Percentiles rank a stretch among this genome's conserved stretches.
Evolutionary conservation across 1,284 basidiomycete species (phyloP).

Genomic region (Marasmius oreades): DNA sequence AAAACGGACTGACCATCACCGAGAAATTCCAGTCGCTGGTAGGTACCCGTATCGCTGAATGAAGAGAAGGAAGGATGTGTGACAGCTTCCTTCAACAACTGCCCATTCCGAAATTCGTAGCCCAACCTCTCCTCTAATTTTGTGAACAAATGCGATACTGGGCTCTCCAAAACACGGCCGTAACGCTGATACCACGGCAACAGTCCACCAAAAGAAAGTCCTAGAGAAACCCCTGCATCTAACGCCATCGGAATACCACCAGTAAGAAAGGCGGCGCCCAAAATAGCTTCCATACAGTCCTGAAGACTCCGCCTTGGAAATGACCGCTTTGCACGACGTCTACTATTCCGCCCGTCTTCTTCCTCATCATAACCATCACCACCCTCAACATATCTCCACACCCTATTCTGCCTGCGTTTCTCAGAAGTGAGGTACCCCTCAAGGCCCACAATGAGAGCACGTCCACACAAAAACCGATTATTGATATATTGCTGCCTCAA

Average conservation of each 20-base stretch:
- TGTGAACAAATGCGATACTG: conserved; percentile 46
- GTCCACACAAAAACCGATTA: conserved; percentile 64
- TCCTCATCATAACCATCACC: conserved; percentile 31
- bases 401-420: conserved; percentile 39
- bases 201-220: conserved; percentile 67
- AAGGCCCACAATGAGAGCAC: conserved; percentile 61
- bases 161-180: conserved; percentile 26
- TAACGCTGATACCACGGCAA: conserved; percentile 61
- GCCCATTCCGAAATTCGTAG: conserved; percentile 63
- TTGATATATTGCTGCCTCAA: conserved; percentile 62
- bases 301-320: conserved; percentile 71
- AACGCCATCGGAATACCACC: conserved; percentile 71
- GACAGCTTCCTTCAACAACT: conserved; percentile 69
- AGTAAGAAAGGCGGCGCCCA: conserved; percentile 70
- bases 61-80: conserved; percentile 75
- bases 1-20: conserved; percentile 67
- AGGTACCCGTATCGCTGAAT: conserved; percentile 53
- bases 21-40: conserved; percentile 82
- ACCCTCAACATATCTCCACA: conserved; percentile 56
- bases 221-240: conserved; percentile 58
- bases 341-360: conserved; percentile 24
- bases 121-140: conserved; percentile 61
- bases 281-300: conserved; percentile 80
- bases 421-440: conserved; percentile 65
- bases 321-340: conserved; percentile 29